Evolutionary conservation across 306 rosid genomes (phyloP), one percentile per base, ranked within the genome.

Genomic region (Coriaria nepalensis): DNA sequence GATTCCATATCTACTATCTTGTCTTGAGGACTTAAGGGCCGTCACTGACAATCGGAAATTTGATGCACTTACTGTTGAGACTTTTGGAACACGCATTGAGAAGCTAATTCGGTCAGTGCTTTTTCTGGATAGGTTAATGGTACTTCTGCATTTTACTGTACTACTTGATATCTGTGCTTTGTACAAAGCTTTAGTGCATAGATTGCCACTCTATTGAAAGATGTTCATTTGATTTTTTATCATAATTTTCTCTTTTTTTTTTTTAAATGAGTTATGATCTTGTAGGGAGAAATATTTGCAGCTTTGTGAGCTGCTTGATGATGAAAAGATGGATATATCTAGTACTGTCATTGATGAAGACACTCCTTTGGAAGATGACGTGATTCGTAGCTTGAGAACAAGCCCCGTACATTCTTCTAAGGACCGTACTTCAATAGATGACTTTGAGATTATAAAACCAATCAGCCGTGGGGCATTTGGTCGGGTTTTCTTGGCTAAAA

Each of bases 381-480:
- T 79, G 55, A 79, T 90, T 57, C 92, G 86, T 47, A 86, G 95
- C 74, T 72, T 86, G 78, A 78, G 95, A 71, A 77, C 98, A 64
- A 90, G 96, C 67, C 98, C 98, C 33, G 33, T 77, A 58, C 98
- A 77, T 75, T 74, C 84, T 56, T 73, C 92, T 4, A 85, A 72
- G 81, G 98, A 90, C 57, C 94, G 96, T 40, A 90, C 98, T 36
- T 71, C 98, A 48, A 90, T 90, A 55, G 98, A 90, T 40, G 92
- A 85, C 69, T 90, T 90, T 69, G 98, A 77, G 75, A 90, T 85
- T 63, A 90, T 90, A 62, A 90, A 85, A 56, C 96, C 98, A 33
- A 90, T 90, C 43, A 90, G 98, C 48, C 94, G 98, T 43, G 98
- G 98, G 57, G 98, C 98, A 73, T 90, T 90, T 71, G 98, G 98